Conservation (phyloP, 75 land plant species). For the Sequoiadendron giganteum region DNA sequence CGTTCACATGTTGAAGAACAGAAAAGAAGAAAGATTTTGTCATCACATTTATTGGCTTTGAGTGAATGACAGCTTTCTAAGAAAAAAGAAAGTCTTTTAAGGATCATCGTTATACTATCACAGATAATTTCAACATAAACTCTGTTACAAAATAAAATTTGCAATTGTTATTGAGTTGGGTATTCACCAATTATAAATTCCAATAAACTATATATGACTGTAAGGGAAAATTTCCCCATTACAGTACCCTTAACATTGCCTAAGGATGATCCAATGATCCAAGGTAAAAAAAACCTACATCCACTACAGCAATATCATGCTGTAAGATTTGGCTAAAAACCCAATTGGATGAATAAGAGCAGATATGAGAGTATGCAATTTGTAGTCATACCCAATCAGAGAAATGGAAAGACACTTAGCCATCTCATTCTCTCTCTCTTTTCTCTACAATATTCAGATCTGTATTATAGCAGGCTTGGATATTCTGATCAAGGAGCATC, state of each 20-base stretch:
- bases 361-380: not conserved
- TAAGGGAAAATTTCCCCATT: not conserved
- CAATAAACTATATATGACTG: not conserved
- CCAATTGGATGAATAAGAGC: not conserved
- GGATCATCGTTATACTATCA: not conserved
- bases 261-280: not conserved
- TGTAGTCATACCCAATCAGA: not conserved
- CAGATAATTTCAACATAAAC: not conserved
- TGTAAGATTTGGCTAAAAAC: not conserved
- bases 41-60: not conserved
- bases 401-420: not conserved
- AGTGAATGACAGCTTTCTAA: not conserved
- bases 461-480: not conserved
- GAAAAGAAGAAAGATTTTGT: not conserved
- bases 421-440: too few relatives aligned
- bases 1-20: not conserved
- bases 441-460: not conserved
- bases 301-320: not conserved
- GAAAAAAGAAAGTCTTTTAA: too few relatives aligned
- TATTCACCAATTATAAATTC: not conserved
- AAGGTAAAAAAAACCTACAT: too few relatives aligned
- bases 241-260: not conserved
- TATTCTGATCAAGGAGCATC: conserved; percentile 7
- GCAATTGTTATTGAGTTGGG: not conserved
- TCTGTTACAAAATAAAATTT: not conserved